phyloP scores from a whole-genome alignment of 495 filamentous ascomycete species.

The Daldinia childiae region DNA sequence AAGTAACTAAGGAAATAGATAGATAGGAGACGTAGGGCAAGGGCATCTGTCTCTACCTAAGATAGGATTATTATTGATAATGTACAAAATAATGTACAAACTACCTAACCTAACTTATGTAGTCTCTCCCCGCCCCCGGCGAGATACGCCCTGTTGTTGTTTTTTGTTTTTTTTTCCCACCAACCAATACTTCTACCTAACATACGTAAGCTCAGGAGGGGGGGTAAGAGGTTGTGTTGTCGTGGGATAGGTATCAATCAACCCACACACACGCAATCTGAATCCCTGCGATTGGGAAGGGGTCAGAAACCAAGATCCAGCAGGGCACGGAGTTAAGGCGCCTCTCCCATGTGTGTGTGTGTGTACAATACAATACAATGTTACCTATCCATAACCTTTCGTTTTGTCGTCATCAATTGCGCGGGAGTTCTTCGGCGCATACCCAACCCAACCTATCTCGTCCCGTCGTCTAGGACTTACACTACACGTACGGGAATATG shows the following conservation, averaged over 20 bases:
- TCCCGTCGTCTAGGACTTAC: constrained; percentile 1
- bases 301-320: constrained; percentile 39
- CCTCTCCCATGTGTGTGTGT: constrained; percentile 9
- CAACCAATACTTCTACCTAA: constrained; percentile 4
- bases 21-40: background rate
- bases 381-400: background rate
- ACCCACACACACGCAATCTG: constrained; percentile 17
- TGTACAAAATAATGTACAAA: no score
- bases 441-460: background rate
- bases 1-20: no score
- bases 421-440: constrained; percentile 19
- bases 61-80: background rate
- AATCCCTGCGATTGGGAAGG: constrained; percentile 36
- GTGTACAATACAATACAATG: background rate
- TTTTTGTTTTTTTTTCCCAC: constrained; percentile 2
- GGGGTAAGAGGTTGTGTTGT: background rate
- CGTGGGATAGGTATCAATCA: constrained; percentile 28
- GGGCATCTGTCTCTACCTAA: background rate
- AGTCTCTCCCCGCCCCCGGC: constrained; percentile 10
- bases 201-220: constrained; percentile 15
- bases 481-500: background rate
- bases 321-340: constrained; percentile 36
- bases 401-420: constrained; percentile 12
- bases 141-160: constrained; percentile 22
- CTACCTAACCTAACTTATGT: no score